Evolutionary conservation across 169 alveolate genomes (phyloP).

Genomic region (Amoebophrya sp.): DNA sequence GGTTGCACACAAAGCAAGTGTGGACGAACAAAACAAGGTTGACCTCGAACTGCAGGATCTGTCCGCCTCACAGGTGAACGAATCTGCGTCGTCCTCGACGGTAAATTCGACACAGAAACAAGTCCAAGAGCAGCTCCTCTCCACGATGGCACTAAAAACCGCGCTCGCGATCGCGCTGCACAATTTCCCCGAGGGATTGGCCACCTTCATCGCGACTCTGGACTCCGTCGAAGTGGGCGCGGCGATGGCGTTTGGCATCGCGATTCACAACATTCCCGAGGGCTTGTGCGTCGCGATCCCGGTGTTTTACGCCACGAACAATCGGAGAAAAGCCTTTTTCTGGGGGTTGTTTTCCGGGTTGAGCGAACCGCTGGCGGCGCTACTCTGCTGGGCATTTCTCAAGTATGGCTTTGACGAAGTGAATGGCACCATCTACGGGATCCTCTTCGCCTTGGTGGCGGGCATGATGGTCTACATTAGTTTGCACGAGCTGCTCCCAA

Average conservation of each 20-base stretch:
- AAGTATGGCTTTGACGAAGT: background rate
- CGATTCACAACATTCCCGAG: constrained; percentile 45
- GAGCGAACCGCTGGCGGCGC: constrained; percentile 26
- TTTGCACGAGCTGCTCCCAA: constrained; percentile 35
- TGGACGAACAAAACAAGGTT: background rate
- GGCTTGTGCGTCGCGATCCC: constrained; percentile 37
- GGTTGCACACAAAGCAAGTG: background rate
- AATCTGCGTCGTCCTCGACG: too few relatives aligned
- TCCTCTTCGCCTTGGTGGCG: constrained; percentile 11
- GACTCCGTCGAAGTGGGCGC: constrained; percentile 27
- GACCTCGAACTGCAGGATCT: background rate
- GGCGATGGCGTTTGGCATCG: constrained; percentile 38
- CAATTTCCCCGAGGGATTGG: constrained; percentile 43
- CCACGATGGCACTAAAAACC: constrained; percentile 5
- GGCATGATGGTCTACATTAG: constrained; percentile 32
- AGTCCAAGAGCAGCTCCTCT: background rate
- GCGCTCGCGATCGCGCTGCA: constrained; percentile 36
- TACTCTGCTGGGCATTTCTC: constrained; percentile 23
- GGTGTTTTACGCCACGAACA: background rate
- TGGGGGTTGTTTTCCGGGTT: constrained; percentile 22
- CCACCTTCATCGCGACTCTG: constrained; percentile 36
- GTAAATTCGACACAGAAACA: too few relatives aligned
- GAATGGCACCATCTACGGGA: background rate
- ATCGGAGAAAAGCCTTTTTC: background rate
- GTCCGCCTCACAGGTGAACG: background rate